A percentile compares a stretch with the other conserved stretches of the same genome.
phyloP scores from a whole-genome alignment of 192 early-diverging fungal species.

The Entomortierella chlamydospora region DNA sequence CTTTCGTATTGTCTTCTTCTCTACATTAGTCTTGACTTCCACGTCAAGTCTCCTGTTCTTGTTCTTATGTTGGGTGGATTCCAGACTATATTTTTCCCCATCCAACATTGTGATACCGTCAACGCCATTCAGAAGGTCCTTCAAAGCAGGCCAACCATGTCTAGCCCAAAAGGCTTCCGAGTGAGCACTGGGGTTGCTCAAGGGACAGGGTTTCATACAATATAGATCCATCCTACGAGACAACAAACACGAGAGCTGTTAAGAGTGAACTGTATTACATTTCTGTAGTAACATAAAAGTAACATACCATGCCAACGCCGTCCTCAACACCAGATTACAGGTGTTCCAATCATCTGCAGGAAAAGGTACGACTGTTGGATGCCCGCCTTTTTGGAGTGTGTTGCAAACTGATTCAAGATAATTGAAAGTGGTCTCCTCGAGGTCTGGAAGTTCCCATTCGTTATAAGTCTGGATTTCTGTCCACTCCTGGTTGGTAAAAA shows the following conservation, averaged over 20 bases:
- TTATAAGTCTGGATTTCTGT: slow-evolving; percentile 1
- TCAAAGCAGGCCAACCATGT: slow-evolving; percentile 17
- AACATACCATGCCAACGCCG: slow-evolving; percentile 12
- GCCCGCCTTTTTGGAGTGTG: slow-evolving; percentile 7
- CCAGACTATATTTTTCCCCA: slow-evolving; percentile 6
- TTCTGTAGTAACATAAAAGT: slow-evolving; percentile 6
- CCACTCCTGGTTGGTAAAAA: slow-evolving; percentile 11
- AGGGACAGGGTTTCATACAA: slow-evolving; percentile 10
- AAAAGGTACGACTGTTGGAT: slow-evolving; percentile 10
- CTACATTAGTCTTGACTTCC: slow-evolving; percentile 2
- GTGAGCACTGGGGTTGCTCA: slow-evolving; percentile 8
- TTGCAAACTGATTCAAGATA: slow-evolving; percentile 5
- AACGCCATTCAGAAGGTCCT: slow-evolving; percentile 4
- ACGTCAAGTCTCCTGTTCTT: slow-evolving; percentile 12
- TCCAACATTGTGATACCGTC: slow-evolving; percentile 22
- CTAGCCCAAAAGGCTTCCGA: slow-evolving; percentile 19
- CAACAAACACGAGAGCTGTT: slow-evolving; percentile 11
- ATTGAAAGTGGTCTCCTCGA: slow-evolving; percentile 7
- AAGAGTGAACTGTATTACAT: slow-evolving; percentile 9
- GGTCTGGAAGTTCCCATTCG: slow-evolving; percentile 11
- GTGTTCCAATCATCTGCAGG: slow-evolving; percentile 8
- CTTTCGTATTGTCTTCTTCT: slow-evolving; percentile 1
- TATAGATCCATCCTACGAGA: slow-evolving; percentile 24
- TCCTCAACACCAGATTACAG: slow-evolving; percentile 8
- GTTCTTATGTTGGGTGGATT: slow-evolving; percentile 14